Evolutionary conservation across 495 filamentous ascomycete species (phyloP).

Genomic region (Aspergillus baeticus): DNA sequence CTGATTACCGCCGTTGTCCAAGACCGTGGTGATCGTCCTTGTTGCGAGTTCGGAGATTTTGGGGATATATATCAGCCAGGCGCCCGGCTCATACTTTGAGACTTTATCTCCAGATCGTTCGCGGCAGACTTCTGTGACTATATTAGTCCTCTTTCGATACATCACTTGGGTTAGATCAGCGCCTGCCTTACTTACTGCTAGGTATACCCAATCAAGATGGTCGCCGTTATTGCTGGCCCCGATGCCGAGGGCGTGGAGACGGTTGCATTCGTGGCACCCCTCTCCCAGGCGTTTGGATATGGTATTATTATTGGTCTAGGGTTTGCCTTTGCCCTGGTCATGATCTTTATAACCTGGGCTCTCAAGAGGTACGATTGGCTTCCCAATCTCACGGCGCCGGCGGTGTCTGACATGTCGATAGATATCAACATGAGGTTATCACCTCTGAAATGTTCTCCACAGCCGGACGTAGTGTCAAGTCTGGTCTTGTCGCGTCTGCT

Average conservation of each 20-base stretch:
- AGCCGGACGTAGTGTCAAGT: conserved; percentile 90
- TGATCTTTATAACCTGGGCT: conserved; percentile 80
- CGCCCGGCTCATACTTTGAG: not conserved
- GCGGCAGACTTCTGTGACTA: not conserved
- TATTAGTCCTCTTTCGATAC: not conserved
- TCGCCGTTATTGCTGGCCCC: conserved; percentile 2
- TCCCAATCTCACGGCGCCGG: too few relatives aligned
- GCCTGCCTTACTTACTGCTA: too few relatives aligned
- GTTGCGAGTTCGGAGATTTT: conserved; percentile 11
- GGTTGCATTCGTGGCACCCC: conserved; percentile 48
- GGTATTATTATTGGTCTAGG: conserved; percentile 79
- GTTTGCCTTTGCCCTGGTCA: conserved; percentile 72
- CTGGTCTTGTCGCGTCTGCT: conserved; percentile 90
- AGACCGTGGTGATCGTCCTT: not conserved
- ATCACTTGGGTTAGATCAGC: not conserved
- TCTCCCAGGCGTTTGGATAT: conserved; percentile 75
- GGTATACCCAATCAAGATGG: not conserved
- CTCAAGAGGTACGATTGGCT: conserved; percentile 57
- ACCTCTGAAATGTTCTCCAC: conserved; percentile 98
- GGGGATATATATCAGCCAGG: conserved; percentile 5
- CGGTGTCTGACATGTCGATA: conserved; percentile 19
- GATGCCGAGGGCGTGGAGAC: conserved; percentile 15
- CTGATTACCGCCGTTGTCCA: not conserved
- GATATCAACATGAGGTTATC: conserved; percentile 91
- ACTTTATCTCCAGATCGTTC: not conserved